These are phyloP conservation scores for Xylaria palmicola DNA, from an alignment of 495 filamentous ascomycete species.

Conservation along the genomic window DNA sequence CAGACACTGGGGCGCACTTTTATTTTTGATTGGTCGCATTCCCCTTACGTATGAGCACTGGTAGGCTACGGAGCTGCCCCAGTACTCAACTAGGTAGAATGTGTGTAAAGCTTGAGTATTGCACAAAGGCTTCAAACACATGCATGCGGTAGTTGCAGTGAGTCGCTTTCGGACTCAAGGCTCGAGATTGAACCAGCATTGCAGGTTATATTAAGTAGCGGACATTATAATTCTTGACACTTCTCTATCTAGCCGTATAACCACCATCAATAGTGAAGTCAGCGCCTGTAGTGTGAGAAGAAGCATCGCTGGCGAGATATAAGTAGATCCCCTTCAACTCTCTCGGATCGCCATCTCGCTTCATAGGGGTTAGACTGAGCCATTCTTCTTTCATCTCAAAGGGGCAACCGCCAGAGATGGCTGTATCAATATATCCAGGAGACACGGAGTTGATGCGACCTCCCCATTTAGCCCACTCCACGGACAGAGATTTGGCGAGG, in stretches of 20 bases:
- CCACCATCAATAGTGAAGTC: slow-evolving; percentile 66
- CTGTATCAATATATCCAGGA: slow-evolving; percentile 75
- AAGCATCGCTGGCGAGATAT: slow-evolving; percentile 69
- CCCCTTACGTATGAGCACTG: neutral
- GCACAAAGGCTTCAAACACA: too few relatives aligned
- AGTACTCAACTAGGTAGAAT: too few relatives aligned
- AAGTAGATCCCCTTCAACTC: slow-evolving; percentile 76
- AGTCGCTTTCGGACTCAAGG: too few relatives aligned
- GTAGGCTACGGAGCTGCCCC: neutral
- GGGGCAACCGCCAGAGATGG: slow-evolving; percentile 66
- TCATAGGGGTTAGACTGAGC: slow-evolving; percentile 71
- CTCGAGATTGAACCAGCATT: too few relatives aligned
- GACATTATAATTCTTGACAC: neutral
- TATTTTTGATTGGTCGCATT: neutral
- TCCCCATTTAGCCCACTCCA: slow-evolving; percentile 69
- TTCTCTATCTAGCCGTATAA: slow-evolving; percentile 17
- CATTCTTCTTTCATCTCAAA: slow-evolving; percentile 67
- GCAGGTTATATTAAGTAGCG: too few relatives aligned
- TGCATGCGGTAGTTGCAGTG: too few relatives aligned
- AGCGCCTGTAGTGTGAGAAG: slow-evolving; percentile 68
- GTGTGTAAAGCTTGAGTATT: too few relatives aligned
- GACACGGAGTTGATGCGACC: slow-evolving; percentile 70
- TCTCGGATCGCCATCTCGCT: slow-evolving; percentile 58
- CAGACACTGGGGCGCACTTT: neutral
- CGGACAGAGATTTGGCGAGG: slow-evolving; percentile 61